Percentiles rank a stretch among this genome's conserved stretches.
Evolutionary conservation across 208 protist species (phyloP).

Genomic region (Crithidia mellificae): DNA sequence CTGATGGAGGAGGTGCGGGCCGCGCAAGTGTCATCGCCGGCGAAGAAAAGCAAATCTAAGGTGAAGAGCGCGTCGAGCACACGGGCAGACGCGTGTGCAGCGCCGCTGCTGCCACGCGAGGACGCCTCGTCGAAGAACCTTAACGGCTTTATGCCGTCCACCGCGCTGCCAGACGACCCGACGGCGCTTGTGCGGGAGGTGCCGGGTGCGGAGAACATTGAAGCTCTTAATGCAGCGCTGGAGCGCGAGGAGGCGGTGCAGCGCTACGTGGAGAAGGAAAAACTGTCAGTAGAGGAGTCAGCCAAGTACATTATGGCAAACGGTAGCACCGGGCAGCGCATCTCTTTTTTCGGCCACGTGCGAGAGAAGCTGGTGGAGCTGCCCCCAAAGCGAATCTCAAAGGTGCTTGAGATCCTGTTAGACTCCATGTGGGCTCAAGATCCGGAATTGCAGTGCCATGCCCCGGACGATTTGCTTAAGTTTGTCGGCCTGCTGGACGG

Average conservation of each 20-base stretch:
- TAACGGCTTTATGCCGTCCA: slow-evolving; percentile 42
- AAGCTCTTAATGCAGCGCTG: slow-evolving; percentile 78
- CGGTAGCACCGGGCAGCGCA: slow-evolving; percentile 85
- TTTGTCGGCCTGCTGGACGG: slow-evolving; percentile 63
- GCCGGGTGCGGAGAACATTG: slow-evolving; percentile 84
- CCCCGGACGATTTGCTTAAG: slow-evolving; percentile 58
- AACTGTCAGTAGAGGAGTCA: slow-evolving; percentile 81
- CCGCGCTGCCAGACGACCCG: slow-evolving; percentile 68
- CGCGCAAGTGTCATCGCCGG: slow-evolving; percentile 20
- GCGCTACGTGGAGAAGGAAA: slow-evolving; percentile 84
- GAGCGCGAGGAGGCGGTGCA: slow-evolving; percentile 89
- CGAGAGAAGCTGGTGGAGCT: slow-evolving; percentile 60
- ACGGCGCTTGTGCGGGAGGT: slow-evolving; percentile 86
- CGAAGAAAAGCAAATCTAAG: slow-evolving; percentile 33
- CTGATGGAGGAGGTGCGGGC: slow-evolving; percentile 62
- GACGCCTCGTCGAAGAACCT: slow-evolving; percentile 19
- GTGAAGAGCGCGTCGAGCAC: slow-evolving; percentile 4
- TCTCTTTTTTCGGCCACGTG: slow-evolving; percentile 79
- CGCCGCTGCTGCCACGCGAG: not conserved
- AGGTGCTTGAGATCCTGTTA: slow-evolving; percentile 73
- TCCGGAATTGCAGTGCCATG: slow-evolving; percentile 85
- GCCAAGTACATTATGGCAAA: slow-evolving; percentile 90
- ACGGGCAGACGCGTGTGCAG: slow-evolving; percentile 13
- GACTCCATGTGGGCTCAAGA: slow-evolving; percentile 90
- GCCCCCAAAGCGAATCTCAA: slow-evolving; percentile 55